These are phyloP conservation scores for Breynia disticha DNA, from an alignment of 441 rosid species.

Conservation along the genomic window DNA sequence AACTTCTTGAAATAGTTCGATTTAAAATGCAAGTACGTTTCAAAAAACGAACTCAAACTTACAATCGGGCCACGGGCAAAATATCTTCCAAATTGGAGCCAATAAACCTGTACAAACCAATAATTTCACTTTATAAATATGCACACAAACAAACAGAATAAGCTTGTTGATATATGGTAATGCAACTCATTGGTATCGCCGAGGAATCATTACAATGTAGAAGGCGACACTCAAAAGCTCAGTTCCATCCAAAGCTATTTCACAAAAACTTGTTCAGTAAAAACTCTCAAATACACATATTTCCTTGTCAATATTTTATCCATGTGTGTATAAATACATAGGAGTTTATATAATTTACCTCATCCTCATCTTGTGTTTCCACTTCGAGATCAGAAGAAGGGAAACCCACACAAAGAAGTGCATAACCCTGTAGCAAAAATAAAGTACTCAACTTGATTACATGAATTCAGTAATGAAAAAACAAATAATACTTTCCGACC, in stretches of 20 bases:
- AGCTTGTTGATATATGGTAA: background rate
- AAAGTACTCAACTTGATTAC: background rate
- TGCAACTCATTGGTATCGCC: background rate
- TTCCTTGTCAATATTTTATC: too few relatives aligned
- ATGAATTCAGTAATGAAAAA: background rate
- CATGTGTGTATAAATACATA: background rate
- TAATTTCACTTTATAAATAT: slow-evolving; percentile 1
- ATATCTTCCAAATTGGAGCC: slow-evolving; percentile 99
- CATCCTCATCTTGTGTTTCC: slow-evolving; percentile 92
- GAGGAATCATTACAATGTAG: background rate
- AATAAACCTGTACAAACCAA: slow-evolving; percentile 63
- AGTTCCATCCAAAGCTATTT: background rate
- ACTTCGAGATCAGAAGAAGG: slow-evolving; percentile 82
- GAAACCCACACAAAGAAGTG: slow-evolving; percentile 85
- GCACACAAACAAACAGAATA: background rate
- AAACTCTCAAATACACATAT: background rate
- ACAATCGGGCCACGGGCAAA: slow-evolving; percentile 93
- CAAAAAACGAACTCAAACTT: slow-evolving; percentile 27
- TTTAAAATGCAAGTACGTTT: background rate
- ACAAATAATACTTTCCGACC: too few relatives aligned
- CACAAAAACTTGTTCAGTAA: background rate
- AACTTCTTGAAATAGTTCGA: background rate
- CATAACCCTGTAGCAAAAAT: slow-evolving; percentile 60
- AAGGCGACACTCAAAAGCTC: slow-evolving; percentile 7
- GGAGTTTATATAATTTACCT: slow-evolving; percentile 32